These are phyloP conservation scores for Calocybe indica DNA, from an alignment of 768 basidiomycete species.

Conservation along the genomic window DNA sequence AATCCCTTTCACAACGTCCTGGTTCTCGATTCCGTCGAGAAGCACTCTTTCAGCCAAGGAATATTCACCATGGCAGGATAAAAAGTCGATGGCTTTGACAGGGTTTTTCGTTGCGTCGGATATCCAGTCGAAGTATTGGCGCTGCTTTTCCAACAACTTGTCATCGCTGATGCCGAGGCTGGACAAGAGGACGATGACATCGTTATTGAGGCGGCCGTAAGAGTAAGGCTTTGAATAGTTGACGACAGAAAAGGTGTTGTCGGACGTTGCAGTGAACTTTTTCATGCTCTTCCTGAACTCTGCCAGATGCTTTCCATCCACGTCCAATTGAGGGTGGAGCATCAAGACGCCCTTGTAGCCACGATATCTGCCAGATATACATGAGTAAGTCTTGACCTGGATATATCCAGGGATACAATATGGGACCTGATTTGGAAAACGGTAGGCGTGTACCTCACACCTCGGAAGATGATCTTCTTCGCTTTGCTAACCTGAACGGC, in stretches of 20 bases:
- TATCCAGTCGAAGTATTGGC: slow-evolving; percentile 57
- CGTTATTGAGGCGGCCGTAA: slow-evolving; percentile 65
- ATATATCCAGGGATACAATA: background rate
- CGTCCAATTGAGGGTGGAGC: slow-evolving; percentile 56
- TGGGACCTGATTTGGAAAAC: slow-evolving; percentile 59
- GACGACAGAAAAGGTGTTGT: slow-evolving; percentile 63
- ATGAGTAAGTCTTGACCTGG: background rate
- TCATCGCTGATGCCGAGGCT: slow-evolving; percentile 57
- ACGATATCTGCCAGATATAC: slow-evolving; percentile 39
- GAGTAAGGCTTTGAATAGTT: slow-evolving; percentile 57
- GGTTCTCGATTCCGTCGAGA: slow-evolving; percentile 47
- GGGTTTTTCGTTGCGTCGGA: slow-evolving; percentile 39
- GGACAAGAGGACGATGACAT: slow-evolving; percentile 60
- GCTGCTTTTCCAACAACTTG: slow-evolving; percentile 47
- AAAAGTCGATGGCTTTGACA: slow-evolving; percentile 48
- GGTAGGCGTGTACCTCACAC: slow-evolving; percentile 49
- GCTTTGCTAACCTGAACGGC: slow-evolving; percentile 45
- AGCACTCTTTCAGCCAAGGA: slow-evolving; percentile 45
- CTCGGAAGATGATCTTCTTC: slow-evolving; percentile 52
- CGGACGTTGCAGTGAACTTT: slow-evolving; percentile 52
- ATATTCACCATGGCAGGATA: slow-evolving; percentile 44
- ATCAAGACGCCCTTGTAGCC: slow-evolving; percentile 71
- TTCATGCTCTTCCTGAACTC: slow-evolving; percentile 68
- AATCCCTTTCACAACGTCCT: slow-evolving; percentile 33
- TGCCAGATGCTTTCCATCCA: slow-evolving; percentile 36